phyloP scores from a whole-genome alignment of 371 early-diverging fungal genomes.

The Furculomyces boomerangus region DNA sequence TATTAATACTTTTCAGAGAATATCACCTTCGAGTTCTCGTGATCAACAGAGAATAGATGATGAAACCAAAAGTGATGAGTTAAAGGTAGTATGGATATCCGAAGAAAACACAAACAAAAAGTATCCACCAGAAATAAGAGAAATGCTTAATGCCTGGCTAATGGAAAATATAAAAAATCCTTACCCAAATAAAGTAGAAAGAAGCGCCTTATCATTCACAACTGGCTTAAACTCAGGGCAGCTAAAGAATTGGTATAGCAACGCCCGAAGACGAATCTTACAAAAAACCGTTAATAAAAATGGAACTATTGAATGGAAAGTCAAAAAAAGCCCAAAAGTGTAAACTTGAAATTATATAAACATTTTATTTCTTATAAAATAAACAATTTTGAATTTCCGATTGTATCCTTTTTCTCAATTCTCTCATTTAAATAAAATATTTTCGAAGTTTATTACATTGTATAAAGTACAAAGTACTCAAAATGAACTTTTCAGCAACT shows the following conservation, averaged over 20 bases:
- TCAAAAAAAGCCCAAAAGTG: not conserved
- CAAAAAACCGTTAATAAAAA: not conserved
- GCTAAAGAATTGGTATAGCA: constrained; percentile 3
- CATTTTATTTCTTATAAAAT: too few relatives aligned
- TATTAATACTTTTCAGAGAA: too few relatives aligned
- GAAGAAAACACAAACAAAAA: too few relatives aligned
- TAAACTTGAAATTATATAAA: too few relatives aligned
- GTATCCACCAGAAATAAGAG: not conserved
- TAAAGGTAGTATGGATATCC: too few relatives aligned
- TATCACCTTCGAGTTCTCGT: too few relatives aligned
- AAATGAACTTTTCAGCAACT: too few relatives aligned
- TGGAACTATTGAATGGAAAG: not conserved
- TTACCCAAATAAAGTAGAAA: not conserved
- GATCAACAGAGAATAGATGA: too few relatives aligned
- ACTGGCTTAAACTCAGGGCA: not conserved
- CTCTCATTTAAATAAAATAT: not conserved
- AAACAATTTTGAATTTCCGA: too few relatives aligned
- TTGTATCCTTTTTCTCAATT: too few relatives aligned
- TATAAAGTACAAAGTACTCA: not conserved
- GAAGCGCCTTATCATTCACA: not conserved
- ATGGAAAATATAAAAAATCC: not conserved
- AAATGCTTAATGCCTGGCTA: not conserved
- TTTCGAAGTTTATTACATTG: not conserved
- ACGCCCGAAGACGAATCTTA: constrained; percentile 1
- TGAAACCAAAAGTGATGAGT: not conserved